Evolutionary conservation across 768 basidiomycete genomes (phyloP).

Genomic region (Leccinum imitatum): DNA sequence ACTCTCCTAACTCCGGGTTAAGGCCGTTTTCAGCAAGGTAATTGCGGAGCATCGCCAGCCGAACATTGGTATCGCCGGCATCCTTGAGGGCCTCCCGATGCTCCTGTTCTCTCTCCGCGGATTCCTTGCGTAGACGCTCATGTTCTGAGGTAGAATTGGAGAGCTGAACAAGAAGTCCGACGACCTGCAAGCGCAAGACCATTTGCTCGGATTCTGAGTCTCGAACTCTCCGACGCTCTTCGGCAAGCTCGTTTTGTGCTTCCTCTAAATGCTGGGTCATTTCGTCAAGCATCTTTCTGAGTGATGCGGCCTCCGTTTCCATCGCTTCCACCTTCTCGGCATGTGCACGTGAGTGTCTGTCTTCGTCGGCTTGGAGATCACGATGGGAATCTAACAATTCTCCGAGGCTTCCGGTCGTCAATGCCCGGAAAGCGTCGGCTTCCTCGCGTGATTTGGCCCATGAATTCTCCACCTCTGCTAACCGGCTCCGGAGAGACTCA

Average conservation of each 20-base stretch:
- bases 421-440: slow-evolving; percentile 83
- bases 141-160: slow-evolving; percentile 65
- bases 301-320: slow-evolving; percentile 70
- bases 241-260: slow-evolving; percentile 57
- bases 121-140: slow-evolving; percentile 68
- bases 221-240: slow-evolving; percentile 64
- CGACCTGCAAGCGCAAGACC: slow-evolving; percentile 67
- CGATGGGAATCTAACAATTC: slow-evolving; percentile 86
- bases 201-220: slow-evolving; percentile 66
- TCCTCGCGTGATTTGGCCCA: slow-evolving; percentile 94
- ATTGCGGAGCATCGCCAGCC: slow-evolving; percentile 76
- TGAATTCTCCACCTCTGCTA: slow-evolving; percentile 83
- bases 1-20: slow-evolving; percentile 66
- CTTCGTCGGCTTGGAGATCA: slow-evolving; percentile 82
- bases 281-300: slow-evolving; percentile 81
- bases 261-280: slow-evolving; percentile 70
- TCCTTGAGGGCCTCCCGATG: slow-evolving; percentile 64
- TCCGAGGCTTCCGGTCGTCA: slow-evolving; percentile 84
- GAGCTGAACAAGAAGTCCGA: slow-evolving; percentile 71
- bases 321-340: slow-evolving; percentile 80
- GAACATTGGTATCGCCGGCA: slow-evolving; percentile 66
- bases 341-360: slow-evolving; percentile 70
- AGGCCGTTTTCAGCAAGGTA: slow-evolving; percentile 90
- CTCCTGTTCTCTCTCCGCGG: slow-evolving; percentile 62
- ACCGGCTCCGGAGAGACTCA: slow-evolving; percentile 60